Conservation (phyloP, 1,284 basidiomycete species). For the Irpex rosettiformis region DNA sequence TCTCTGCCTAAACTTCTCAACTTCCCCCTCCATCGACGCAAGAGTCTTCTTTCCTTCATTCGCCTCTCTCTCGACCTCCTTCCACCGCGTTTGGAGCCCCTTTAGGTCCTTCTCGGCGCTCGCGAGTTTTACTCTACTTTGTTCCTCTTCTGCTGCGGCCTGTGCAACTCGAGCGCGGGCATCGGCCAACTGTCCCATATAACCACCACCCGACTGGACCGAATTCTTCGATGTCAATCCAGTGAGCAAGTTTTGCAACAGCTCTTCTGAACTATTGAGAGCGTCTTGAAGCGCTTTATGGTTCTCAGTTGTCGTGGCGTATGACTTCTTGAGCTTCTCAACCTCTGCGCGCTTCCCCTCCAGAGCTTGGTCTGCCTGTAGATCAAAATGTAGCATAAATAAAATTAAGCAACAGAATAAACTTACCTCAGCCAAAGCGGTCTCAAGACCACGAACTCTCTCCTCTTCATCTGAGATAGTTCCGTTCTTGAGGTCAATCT, state of each 20-base stretch:
- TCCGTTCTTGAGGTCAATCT: slow-evolving; percentile 80
- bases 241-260: slow-evolving; percentile 94
- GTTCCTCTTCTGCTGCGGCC: slow-evolving; percentile 83
- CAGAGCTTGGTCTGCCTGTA: slow-evolving; percentile 55
- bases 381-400: not conserved
- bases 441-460: slow-evolving; percentile 52
- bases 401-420: slow-evolving; percentile 8
- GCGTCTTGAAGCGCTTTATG: slow-evolving; percentile 65
- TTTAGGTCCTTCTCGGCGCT: slow-evolving; percentile 84
- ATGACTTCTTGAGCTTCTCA: slow-evolving; percentile 55
- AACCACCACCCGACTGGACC: slow-evolving; percentile 79
- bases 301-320: slow-evolving; percentile 70
- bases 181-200: slow-evolving; percentile 95
- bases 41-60: slow-evolving; percentile 74
- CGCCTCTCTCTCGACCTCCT: slow-evolving; percentile 82
- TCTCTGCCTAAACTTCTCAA: slow-evolving; percentile 54
- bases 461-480: slow-evolving; percentile 81
- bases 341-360: slow-evolving; percentile 59
- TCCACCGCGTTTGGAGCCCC: slow-evolving; percentile 76
- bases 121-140: slow-evolving; percentile 73
- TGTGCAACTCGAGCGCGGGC: slow-evolving; percentile 77
- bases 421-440: slow-evolving; percentile 61
- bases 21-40: slow-evolving; percentile 55
- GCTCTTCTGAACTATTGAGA: slow-evolving; percentile 80
- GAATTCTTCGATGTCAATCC: slow-evolving; percentile 75